Evolutionary conservation across 768 basidiomycete genomes (phyloP), one percentile per base, ranked within the genome.

Genomic region (Krasilnikovozyma curviuscula): DNA sequence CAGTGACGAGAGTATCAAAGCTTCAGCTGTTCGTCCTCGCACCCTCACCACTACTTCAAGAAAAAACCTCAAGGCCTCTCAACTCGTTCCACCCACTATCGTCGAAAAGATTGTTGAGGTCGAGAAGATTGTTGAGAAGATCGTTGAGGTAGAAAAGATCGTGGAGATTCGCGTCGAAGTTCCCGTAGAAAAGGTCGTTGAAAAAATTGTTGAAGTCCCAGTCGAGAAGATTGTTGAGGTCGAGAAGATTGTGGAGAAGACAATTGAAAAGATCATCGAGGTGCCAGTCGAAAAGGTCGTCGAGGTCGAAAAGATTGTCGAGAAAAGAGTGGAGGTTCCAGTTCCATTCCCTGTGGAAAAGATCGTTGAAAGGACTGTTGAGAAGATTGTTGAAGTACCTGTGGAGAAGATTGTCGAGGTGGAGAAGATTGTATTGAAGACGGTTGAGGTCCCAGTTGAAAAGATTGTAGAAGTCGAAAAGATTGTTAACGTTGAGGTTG

Each of bases 391-490:
- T 29, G 50, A 57, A 33, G 47, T 57, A 16, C 49, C 50, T 14
- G 60, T 62, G 8, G 58, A 59, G 37, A 57, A 55, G 39, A 47
- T 59, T 29, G 58, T 59, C 31, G 51, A 56, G 34, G 56, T 64
- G 30, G 61, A 62, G 24, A 59, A 59, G 53, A 53, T 45, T n/a
- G 56, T 54, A 14, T 59, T 61, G 41, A 50, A 54, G 37, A 45
- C 48, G 21, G 55, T 62, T 41, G 63, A 65, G 49, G 55, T 59
- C 8, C 54, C 55, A 24, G 58, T 63, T n/a, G 56, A 59, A 24
- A 54, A 54, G 44, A 44, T 54, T 14, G 51, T 58, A 23, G 13
- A 37, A n/a, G 49, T 50, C 24, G 60, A 61, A 45, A 58, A 57
- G 40, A 55, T 52, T 25, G 56, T 57, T 19, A 54, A 46, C 35